A percentile compares a stretch with the other conserved stretches of the same genome.
phyloP scores from a whole-genome alignment of 2,329 filamentous ascomycete species.

The Clarireedia hainanense region DNA sequence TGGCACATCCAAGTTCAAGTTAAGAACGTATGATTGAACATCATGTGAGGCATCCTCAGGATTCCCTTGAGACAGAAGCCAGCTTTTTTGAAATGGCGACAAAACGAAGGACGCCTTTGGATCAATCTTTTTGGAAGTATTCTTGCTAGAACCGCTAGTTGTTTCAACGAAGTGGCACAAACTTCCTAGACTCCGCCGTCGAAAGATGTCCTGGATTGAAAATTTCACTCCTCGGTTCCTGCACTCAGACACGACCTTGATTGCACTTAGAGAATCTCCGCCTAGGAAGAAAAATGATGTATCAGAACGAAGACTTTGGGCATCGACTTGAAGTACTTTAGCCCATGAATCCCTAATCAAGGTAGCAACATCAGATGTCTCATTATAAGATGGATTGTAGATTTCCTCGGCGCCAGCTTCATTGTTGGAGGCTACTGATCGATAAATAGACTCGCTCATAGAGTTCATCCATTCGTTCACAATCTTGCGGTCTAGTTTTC shows the following conservation, averaged over 20 bases:
- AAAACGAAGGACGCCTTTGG: neutral
- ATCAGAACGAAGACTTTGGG: neutral
- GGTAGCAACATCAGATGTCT: neutral
- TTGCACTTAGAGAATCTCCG: neutral
- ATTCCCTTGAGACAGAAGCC: neutral
- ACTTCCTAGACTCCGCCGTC: neutral
- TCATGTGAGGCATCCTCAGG: neutral
- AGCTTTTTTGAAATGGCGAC: neutral
- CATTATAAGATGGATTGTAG: neutral
- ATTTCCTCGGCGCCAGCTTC: neutral
- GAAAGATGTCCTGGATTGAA: neutral
- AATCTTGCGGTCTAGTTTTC: neutral
- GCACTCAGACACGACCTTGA: neutral
- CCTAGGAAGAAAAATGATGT: neutral
- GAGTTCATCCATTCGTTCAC: neutral
- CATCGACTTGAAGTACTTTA: neutral
- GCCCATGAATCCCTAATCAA: neutral
- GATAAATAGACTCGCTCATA: neutral
- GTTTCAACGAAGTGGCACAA: neutral
- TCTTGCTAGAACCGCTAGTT: neutral
- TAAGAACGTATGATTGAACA: neutral
- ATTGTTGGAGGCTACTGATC: neutral
- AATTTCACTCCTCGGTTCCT: neutral
- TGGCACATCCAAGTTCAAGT: neutral
- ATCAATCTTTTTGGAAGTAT: neutral